phyloP scores from a whole-genome alignment of 1,284 basidiomycete species.

The Melampsora larici-populina region DNA sequence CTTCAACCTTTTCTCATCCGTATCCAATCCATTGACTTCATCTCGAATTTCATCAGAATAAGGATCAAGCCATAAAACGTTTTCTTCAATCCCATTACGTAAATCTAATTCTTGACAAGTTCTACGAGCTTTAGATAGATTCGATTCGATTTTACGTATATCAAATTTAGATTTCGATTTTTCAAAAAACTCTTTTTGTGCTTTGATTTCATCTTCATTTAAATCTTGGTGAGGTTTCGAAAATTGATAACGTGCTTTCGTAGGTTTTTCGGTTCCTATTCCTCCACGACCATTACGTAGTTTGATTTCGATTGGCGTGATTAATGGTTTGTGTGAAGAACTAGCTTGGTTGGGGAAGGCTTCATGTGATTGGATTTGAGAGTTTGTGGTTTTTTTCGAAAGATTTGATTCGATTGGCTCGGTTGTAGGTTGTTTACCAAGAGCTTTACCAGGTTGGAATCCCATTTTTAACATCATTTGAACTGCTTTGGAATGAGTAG shows the following conservation, averaged over 20 bases:
- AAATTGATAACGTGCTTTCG: neutral
- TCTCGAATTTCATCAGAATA: neutral
- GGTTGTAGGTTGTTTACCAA: slow-evolving; percentile 1
- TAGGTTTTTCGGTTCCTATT: neutral
- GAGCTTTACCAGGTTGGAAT: slow-evolving; percentile 31
- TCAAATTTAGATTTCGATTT: slow-evolving; percentile 23
- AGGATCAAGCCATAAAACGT: slow-evolving; percentile 20
- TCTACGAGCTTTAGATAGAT: slow-evolving; percentile 16
- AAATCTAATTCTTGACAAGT: slow-evolving; percentile 38
- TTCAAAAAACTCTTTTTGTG: slow-evolving; percentile 13
- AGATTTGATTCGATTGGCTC: neutral
- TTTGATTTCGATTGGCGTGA: slow-evolving; percentile 11
- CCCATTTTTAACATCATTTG: slow-evolving; percentile 44
- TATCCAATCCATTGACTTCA: neutral
- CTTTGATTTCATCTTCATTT: slow-evolving; percentile 7
- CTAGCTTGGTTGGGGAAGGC: neutral
- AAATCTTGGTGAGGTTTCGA: neutral
- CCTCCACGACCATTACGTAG: slow-evolving; percentile 8
- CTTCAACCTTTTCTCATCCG: neutral
- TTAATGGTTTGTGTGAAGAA: neutral
- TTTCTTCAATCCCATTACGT: slow-evolving; percentile 28
- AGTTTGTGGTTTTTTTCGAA: no score
- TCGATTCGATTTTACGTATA: slow-evolving; percentile 11
- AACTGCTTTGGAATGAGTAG: slow-evolving; percentile 21
- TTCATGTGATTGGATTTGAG: neutral